A percentile compares a stretch with the other conserved stretches of the same genome.
phyloP scores from a whole-genome alignment of 148 eudicot genomes.

The Salicornia ramosissima region DNA sequence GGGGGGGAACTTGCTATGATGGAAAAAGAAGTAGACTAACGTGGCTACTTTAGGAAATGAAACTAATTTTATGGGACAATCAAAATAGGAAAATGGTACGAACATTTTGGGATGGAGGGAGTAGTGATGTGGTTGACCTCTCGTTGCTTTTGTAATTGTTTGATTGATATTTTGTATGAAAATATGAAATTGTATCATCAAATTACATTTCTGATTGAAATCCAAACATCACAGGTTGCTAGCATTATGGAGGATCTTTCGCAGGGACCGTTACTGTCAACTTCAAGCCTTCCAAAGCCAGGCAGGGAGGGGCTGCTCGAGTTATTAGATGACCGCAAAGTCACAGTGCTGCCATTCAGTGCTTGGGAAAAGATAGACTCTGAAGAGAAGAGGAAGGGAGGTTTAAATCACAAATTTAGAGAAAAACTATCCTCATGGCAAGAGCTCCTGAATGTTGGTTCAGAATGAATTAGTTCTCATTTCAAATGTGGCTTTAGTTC shows the following conservation, averaged over 20 bases:
- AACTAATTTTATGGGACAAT: neutral
- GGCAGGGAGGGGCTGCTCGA: conserved; percentile 78
- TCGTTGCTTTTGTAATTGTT: neutral
- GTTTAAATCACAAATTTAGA: conserved; percentile 61
- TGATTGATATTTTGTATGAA: too few species aligned
- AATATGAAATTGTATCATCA: neutral
- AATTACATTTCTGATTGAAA: neutral
- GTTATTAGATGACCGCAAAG: conserved; percentile 51
- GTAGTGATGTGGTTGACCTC: neutral
- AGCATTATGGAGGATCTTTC: conserved; percentile 68
- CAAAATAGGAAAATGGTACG: neutral
- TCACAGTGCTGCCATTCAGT: conserved; percentile 50
- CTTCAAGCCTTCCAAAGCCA: conserved; percentile 47
- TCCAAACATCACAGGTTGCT: conserved; percentile 39
- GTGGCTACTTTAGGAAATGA: neutral
- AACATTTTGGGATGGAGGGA: neutral
- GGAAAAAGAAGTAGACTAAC: too few species aligned
- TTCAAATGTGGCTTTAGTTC: neutral
- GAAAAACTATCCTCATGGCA: conserved; percentile 69
- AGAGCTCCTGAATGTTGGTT: conserved; percentile 62
- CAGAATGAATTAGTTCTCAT: conserved; percentile 12
- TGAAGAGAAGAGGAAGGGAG: conserved; percentile 71
- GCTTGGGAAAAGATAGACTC: conserved; percentile 77
- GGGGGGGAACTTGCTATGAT: too few species aligned
- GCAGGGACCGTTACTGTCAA: conserved; percentile 39